Conservation (phyloP, 495 filamentous ascomycete species). For the Tuber magnatum region DNA sequence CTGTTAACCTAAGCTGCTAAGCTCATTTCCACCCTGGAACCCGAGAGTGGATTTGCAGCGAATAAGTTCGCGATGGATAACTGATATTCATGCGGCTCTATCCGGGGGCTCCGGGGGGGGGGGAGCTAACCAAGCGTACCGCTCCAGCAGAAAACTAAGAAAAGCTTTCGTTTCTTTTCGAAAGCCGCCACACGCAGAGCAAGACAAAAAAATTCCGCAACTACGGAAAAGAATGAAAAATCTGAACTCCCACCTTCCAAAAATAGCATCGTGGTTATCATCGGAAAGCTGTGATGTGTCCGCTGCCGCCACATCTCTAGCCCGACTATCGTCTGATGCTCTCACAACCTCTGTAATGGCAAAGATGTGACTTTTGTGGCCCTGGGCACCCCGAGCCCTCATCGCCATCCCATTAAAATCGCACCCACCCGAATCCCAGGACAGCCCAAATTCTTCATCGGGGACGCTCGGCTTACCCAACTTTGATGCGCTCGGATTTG, state of each 20-base stretch:
- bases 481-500: conserved; percentile 10
- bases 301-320: conserved; percentile 23
- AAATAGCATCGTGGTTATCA: conserved; percentile 48
- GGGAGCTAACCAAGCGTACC: not conserved
- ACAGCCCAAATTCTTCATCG: conserved; percentile 27
- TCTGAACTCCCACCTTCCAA: conserved; percentile 52
- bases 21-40: no score
- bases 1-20: no score
- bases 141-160: not conserved
- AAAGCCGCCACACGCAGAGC: conserved; percentile 18
- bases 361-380: conserved; percentile 52
- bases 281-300: conserved; percentile 36
- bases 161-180: not conserved
- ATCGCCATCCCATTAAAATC: conserved; percentile 18
- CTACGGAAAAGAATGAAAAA: conserved; percentile 9
- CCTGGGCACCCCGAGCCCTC: conserved; percentile 12
- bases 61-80: not conserved
- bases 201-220: conserved; percentile 5
- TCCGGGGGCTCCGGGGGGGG: not conserved
- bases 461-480: conserved; percentile 1
- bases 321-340: conserved; percentile 34
- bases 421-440: conserved; percentile 17
- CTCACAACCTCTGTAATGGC: conserved; percentile 52
- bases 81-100: not conserved
- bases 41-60: not conserved